These are phyloP conservation scores for Candida peoriensis DNA, from an alignment of 805 yeast species.

Conservation along the genomic window DNA sequence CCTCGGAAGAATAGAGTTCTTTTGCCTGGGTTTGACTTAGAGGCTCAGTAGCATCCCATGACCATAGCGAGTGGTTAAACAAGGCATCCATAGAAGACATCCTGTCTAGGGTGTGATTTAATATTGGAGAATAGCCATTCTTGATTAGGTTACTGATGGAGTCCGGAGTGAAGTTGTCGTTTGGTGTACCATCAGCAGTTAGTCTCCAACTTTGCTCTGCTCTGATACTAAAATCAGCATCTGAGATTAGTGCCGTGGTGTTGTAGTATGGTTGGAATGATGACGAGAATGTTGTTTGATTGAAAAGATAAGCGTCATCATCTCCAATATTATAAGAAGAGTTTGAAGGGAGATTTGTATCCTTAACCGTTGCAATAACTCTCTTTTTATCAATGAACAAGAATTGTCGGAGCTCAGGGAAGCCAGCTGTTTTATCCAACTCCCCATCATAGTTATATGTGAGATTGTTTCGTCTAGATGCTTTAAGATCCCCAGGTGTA, in stretches of 20 bases:
- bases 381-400: constrained; percentile 31
- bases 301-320: constrained; percentile 19
- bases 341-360: constrained; percentile 23
- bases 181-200: constrained; percentile 35
- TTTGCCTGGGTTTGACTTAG: constrained; percentile 17
- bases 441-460: constrained; percentile 16
- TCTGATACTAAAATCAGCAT: too few species aligned
- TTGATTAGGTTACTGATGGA: constrained; percentile 35
- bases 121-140: constrained; percentile 66
- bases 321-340: constrained; percentile 26
- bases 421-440: constrained; percentile 16
- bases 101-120: constrained; percentile 33
- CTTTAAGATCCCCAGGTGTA: constrained; percentile 22
- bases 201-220: constrained; percentile 32
- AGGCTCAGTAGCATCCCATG: constrained; percentile 68
- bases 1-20: constrained; percentile 9
- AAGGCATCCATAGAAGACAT: constrained; percentile 27
- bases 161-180: constrained; percentile 37
- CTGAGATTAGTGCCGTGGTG: too few species aligned
- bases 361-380: constrained; percentile 31
- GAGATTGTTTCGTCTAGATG: constrained; percentile 17
- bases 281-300: constrained; percentile 20
- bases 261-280: too few species aligned
- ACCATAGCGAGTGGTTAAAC: constrained; percentile 50
- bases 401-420: constrained; percentile 32